phyloP scores from a whole-genome alignment of 192 early-diverging fungal genomes.

The Spinellus fusiger region DNA sequence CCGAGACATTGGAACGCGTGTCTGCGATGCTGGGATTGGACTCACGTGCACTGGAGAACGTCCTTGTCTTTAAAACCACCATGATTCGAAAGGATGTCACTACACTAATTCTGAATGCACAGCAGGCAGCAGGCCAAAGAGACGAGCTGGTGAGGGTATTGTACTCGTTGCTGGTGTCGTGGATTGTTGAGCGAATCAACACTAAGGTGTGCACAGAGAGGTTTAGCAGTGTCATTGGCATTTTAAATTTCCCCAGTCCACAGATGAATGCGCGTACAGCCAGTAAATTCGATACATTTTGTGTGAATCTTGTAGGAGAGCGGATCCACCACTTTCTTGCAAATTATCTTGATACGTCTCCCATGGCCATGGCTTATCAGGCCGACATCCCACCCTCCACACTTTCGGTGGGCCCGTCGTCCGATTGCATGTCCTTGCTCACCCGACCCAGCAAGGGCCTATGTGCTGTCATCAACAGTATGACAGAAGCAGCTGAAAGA shows the following conservation, averaged over 20 bases:
- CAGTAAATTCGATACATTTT: constrained; percentile 62
- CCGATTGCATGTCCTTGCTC: constrained; percentile 44
- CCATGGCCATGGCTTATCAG: constrained; percentile 34
- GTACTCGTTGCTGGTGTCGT: constrained; percentile 82
- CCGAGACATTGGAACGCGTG: constrained; percentile 60
- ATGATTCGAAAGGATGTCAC: constrained; percentile 84
- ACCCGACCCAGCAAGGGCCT: constrained; percentile 43
- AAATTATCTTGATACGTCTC: constrained; percentile 46
- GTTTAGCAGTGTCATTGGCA: constrained; percentile 71
- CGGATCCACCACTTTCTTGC: constrained; percentile 55
- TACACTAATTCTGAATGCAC: constrained; percentile 79
- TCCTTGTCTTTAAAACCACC: constrained; percentile 78
- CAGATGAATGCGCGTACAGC: constrained; percentile 34
- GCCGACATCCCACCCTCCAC: constrained; percentile 35
- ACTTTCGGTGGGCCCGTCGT: constrained; percentile 32
- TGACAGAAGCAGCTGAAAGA: constrained; percentile 24
- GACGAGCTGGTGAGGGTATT: constrained; percentile 74
- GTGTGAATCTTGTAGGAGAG: constrained; percentile 60
- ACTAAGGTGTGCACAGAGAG: constrained; percentile 63
- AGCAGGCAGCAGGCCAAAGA: constrained; percentile 70
- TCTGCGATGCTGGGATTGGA: constrained; percentile 79
- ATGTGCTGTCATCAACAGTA: constrained; percentile 33
- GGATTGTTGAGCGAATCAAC: constrained; percentile 90
- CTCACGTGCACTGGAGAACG: constrained; percentile 57
- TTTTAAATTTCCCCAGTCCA: constrained; percentile 72